Base-by-base conservation (phyloP, 805 yeast species). In the Yarrowia osloensis region DNA sequence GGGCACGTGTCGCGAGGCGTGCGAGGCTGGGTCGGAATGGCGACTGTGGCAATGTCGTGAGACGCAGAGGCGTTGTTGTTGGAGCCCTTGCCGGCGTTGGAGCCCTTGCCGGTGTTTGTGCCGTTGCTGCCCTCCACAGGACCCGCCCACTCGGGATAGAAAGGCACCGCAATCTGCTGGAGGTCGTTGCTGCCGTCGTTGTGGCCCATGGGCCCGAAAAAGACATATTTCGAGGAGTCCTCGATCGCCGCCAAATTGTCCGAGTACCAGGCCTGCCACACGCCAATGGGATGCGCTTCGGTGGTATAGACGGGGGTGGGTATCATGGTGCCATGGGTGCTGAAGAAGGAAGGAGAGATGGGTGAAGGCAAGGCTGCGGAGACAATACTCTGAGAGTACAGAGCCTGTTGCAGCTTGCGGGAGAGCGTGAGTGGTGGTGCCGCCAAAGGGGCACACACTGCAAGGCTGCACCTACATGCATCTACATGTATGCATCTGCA, bases 261-360 rank as follows among this genome's bases (percentile, higher is more conserved):
- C 49, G 54, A 65, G 68, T 73, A 73, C 76, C 76, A 73, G 31
- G 72, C 73, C 65, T 71, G 75, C 76, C 76, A 73, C 28, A 71
- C 68, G 49, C 74, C 75, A 19, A 73, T 69, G 22, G 76, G 76
- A 65, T 73, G 76, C 39, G 66, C 66, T 46, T 61, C 66, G 31
- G 66, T 61, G 66, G 66, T 61, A 44, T 61, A 61, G 33, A 61
- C 66, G 52, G 66, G 66, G 54, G 66, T 61, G 52, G 66, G 54
- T 46, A 61, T 44, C 66, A 61, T 61, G 49, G 63, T 57, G 63
- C 63, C 63, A 57, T 57, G 62, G 62, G 62, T 37, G 62, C 62
- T 54, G 46, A 22, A 24, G 61, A 54, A 54, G 61, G 22, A 37
- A 37, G 55, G 55, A 49, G 55, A 49, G 55, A 31, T 49, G 35